phyloP scores from a whole-genome alignment of 768 basidiomycete species.

The Collybia sp. region DNA sequence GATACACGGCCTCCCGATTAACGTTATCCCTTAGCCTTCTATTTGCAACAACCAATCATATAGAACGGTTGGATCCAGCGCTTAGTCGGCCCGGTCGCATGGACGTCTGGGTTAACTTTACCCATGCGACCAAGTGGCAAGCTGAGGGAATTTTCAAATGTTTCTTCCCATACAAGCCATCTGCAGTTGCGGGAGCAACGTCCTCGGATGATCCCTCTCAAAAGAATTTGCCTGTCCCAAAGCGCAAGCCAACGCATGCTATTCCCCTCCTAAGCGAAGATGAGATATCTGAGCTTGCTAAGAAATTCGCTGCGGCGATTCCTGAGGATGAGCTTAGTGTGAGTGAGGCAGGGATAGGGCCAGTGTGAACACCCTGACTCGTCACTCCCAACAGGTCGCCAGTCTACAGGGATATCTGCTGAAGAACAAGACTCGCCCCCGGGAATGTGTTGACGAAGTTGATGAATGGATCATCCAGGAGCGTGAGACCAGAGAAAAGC shows the following conservation, averaged over 20 bases:
- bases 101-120: conserved; percentile 92
- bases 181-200: conserved; percentile 9
- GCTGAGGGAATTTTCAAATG: conserved; percentile 92
- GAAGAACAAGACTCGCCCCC: conserved; percentile 88
- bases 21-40: conserved; percentile 47
- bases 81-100: conserved; percentile 85
- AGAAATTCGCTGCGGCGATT: conserved; percentile 76
- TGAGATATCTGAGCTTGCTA: conserved; percentile 75
- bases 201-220: conserved; percentile 46
- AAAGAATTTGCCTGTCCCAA: conserved; percentile 62
- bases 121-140: conserved; percentile 89
- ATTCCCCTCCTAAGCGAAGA: conserved; percentile 70
- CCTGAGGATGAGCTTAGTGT: conserved; percentile 89
- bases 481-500: conserved; percentile 77
- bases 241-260: conserved; percentile 57
- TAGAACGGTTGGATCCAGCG: conserved; percentile 87
- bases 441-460: conserved; percentile 79
- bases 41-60: conserved; percentile 92
- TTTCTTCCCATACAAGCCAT: conserved; percentile 74
- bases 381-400: conserved; percentile 57
- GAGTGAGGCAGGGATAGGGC: conserved; percentile 16
- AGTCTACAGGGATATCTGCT: conserved; percentile 81
- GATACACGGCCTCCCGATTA: conserved; percentile 9
- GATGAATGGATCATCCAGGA: conserved; percentile 75
- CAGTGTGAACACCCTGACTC: not conserved